A percentile compares a stretch with the other conserved stretches of the same genome.
phyloP scores from a whole-genome alignment of 2,329 filamentous ascomycete species.

The Blumeriella jaapii region DNA sequence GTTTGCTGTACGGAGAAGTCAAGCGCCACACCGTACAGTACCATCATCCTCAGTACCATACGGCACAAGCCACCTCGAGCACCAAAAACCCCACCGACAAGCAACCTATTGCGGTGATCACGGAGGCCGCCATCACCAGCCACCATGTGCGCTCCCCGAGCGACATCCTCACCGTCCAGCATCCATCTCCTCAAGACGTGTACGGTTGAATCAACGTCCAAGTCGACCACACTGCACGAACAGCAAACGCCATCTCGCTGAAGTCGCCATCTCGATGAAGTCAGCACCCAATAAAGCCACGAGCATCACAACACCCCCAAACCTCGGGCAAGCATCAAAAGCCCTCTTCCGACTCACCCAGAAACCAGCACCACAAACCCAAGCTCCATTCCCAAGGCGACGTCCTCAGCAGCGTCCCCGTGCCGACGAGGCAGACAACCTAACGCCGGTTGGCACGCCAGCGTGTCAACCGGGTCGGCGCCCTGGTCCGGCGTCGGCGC shows the following conservation, averaged over 20 bases:
- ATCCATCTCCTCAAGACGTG: neutral
- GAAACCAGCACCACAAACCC: neutral
- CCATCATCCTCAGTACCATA: neutral
- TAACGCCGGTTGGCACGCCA: no score
- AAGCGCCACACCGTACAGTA: neutral
- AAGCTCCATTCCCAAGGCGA: neutral
- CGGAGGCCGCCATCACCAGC: neutral
- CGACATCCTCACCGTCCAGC: conserved; percentile 1
- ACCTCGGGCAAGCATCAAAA: neutral
- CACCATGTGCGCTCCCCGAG: conserved; percentile 1
- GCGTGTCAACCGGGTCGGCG: neutral
- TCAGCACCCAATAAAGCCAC: neutral
- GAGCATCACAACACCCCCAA: neutral
- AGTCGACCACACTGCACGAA: neutral
- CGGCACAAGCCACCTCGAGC: neutral
- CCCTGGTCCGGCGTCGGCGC: neutral
- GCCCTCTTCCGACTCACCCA: no score
- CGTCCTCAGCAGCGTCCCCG: no score
- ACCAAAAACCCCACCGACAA: neutral
- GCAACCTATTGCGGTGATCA: neutral
- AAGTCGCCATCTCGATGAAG: no score
- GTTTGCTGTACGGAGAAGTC: neutral
- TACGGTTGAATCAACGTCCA: neutral
- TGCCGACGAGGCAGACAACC: no score
- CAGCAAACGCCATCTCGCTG: neutral